phyloP scores from a whole-genome alignment of 257 asterid genomes.

The Gardenia jasminoides region DNA sequence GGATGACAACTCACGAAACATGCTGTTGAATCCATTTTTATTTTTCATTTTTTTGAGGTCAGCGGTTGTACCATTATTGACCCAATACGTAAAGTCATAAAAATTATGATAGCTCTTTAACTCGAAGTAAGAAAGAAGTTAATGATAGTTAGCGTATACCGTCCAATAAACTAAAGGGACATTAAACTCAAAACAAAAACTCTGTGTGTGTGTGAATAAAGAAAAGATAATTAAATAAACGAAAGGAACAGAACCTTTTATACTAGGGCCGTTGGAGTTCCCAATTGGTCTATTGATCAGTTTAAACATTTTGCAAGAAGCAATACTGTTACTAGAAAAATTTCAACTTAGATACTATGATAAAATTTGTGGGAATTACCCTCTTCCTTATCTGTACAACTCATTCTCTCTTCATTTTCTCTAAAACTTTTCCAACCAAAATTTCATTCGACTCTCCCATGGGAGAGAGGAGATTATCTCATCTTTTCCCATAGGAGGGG shows the following conservation, averaged over 20 bases:
- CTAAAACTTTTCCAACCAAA: too few species aligned
- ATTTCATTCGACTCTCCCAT: too few species aligned
- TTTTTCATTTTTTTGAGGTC: background rate
- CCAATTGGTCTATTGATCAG: background rate
- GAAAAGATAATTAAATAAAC: background rate
- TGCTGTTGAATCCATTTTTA: background rate
- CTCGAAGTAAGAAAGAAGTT: background rate
- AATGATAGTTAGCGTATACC: background rate
- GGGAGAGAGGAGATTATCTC: too few species aligned
- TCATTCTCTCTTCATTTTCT: too few species aligned
- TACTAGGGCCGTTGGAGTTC: conserved; percentile 11
- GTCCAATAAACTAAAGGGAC: background rate
- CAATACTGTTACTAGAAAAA: too few species aligned
- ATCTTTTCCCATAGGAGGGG: too few species aligned
- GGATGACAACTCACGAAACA: background rate
- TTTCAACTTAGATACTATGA: background rate
- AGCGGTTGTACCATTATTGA: background rate
- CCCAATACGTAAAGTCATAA: background rate
- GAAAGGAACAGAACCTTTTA: background rate
- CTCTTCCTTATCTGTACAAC: too few species aligned
- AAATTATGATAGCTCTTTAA: background rate
- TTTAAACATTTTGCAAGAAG: background rate
- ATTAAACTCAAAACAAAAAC: too few species aligned
- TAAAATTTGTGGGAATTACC: background rate
- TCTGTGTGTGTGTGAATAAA: too few species aligned